These are phyloP conservation scores for Extremus antarcticus DNA, from an alignment of 495 filamentous ascomycete species.

Conservation along the genomic window DNA sequence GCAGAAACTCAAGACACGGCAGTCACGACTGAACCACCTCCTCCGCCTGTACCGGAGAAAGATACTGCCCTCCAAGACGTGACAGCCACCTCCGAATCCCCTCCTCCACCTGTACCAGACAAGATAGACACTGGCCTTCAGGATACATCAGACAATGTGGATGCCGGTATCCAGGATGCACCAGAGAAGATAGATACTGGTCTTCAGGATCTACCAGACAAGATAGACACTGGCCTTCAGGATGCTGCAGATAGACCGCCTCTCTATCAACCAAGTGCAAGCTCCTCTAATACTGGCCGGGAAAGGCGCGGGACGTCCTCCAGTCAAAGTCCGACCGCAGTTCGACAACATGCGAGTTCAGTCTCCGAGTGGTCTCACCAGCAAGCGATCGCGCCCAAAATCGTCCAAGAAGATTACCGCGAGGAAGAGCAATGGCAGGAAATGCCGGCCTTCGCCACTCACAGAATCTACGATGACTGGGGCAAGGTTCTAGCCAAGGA, in stretches of 20 bases:
- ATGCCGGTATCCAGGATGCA: neutral
- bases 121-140: no score
- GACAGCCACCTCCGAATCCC: no score
- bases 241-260: neutral
- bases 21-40: no score
- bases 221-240: neutral
- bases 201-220: neutral
- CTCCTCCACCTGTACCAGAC: no score
- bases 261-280: neutral
- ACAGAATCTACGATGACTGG: slow-evolving; percentile 92
- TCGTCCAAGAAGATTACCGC: slow-evolving; percentile 34
- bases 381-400: slow-evolving; percentile 44
- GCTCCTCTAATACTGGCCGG: neutral
- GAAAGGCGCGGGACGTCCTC: neutral
- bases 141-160: no score
- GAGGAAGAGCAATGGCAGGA: slow-evolving; percentile 66
- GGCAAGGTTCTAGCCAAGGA: slow-evolving; percentile 75
- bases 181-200: slow-evolving; percentile 6
- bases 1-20: neutral
- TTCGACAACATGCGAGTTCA: neutral
- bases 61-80: no score
- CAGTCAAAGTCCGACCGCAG: neutral
- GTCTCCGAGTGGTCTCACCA: slow-evolving; percentile 87
- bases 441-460: slow-evolving; percentile 86
- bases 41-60: no score